Conservation (phyloP, 192 early-diverging fungal species). For the Podila minutissima region DNA sequence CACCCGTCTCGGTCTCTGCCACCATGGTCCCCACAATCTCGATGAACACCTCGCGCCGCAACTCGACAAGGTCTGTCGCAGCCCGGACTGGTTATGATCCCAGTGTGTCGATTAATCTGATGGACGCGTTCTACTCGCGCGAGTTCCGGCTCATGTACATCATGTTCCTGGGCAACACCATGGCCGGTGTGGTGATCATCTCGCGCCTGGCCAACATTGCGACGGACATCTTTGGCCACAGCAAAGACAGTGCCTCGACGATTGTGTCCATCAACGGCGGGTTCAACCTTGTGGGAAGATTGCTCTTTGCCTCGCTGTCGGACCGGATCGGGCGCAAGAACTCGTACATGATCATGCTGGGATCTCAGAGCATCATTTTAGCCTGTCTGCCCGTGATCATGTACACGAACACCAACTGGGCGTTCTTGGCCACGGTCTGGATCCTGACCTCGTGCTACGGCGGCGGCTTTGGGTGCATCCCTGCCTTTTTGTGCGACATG, state of each 20-base stretch:
- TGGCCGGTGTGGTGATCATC: slow-evolving; percentile 69
- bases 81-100: slow-evolving; percentile 20
- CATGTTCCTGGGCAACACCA: slow-evolving; percentile 67
- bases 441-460: slow-evolving; percentile 77
- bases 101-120: slow-evolving; percentile 60
- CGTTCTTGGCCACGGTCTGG: slow-evolving; percentile 69
- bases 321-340: slow-evolving; percentile 72
- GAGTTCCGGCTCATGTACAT: slow-evolving; percentile 72
- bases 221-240: slow-evolving; percentile 59
- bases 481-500: slow-evolving; percentile 79
- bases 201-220: slow-evolving; percentile 67
- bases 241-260: slow-evolving; percentile 52
- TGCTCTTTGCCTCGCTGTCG: slow-evolving; percentile 65
- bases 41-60: slow-evolving; percentile 21
- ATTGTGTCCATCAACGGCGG: slow-evolving; percentile 70
- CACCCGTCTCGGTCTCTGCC: slow-evolving; percentile 16
- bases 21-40: slow-evolving; percentile 32
- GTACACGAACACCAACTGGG: slow-evolving; percentile 57
- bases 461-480: slow-evolving; percentile 80
- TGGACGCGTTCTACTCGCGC: slow-evolving; percentile 62
- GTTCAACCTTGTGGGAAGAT: slow-evolving; percentile 66
- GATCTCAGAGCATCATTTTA: slow-evolving; percentile 68
- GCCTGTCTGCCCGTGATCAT: slow-evolving; percentile 66
- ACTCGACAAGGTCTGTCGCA: slow-evolving; percentile 10
- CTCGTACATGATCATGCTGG: slow-evolving; percentile 70